These are phyloP conservation scores for Fusarium sp. DNA, from an alignment of 2,329 filamentous ascomycete genomes.

Conservation along the genomic window DNA sequence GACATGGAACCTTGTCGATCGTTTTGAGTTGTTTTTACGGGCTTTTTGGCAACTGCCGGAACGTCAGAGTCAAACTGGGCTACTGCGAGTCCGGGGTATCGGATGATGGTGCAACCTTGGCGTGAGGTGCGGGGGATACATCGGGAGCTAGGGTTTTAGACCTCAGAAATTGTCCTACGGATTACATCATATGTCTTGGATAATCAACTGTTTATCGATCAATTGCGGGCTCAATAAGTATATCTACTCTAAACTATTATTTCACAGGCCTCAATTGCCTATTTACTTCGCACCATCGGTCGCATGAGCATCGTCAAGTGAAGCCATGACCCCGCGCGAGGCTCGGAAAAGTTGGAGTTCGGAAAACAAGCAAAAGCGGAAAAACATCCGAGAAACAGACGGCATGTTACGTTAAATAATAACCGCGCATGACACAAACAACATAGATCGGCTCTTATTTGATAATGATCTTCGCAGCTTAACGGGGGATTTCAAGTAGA, in stretches of 20 bases:
- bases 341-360: neutral
- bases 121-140: neutral
- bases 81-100: neutral
- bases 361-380: neutral
- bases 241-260: neutral
- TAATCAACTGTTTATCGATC: neutral
- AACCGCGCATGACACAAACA: neutral
- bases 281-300: neutral
- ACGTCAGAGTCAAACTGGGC: neutral
- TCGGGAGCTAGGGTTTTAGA: neutral
- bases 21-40: neutral
- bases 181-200: neutral
- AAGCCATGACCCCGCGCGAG: neutral
- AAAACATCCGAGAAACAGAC: neutral
- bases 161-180: neutral
- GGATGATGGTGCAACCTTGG: neutral
- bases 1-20: conserved; percentile 2
- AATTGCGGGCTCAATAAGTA: neutral
- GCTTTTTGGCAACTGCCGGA: neutral
- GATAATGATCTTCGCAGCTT: neutral
- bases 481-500: neutral
- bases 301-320: neutral
- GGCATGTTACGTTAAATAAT: neutral
- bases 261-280: neutral
- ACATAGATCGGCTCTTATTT: neutral